phyloP scores from a whole-genome alignment of 768 basidiomycete species.

The Amanita exitialis region DNA sequence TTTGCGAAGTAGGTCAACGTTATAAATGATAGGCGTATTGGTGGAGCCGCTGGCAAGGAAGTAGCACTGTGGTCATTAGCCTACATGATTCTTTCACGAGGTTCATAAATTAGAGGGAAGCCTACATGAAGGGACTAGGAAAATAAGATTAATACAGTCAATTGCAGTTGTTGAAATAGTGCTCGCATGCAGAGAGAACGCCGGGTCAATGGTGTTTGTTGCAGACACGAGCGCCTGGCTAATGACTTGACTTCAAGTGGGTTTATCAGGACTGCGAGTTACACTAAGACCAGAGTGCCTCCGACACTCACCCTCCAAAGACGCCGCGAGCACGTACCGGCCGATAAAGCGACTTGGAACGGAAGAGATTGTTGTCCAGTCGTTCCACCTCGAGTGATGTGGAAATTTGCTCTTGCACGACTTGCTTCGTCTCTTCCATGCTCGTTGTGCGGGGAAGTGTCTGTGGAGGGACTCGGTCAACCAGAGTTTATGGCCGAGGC shows the following conservation, averaged over 20 bases:
- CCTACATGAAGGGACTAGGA: slow-evolving; percentile 62
- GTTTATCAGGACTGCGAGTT: neutral
- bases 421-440: slow-evolving; percentile 32
- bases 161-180: neutral
- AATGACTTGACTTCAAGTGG: slow-evolving; percentile 53
- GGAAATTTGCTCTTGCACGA: slow-evolving; percentile 40
- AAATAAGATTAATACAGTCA: neutral
- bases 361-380: slow-evolving; percentile 67
- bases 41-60: slow-evolving; percentile 71
- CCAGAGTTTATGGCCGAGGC: neutral
- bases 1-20: slow-evolving; percentile 65
- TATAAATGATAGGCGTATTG: slow-evolving; percentile 65
- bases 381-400: slow-evolving; percentile 71
- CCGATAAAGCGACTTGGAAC: slow-evolving; percentile 65
- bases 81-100: neutral
- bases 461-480: neutral
- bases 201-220: slow-evolving; percentile 59
- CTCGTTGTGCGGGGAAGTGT: neutral
- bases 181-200: slow-evolving; percentile 65
- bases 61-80: slow-evolving; percentile 47
- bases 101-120: slow-evolving; percentile 5
- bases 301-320: slow-evolving; percentile 58
- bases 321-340: slow-evolving; percentile 59
- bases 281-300: neutral
- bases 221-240: slow-evolving; percentile 80